phyloP scores from a whole-genome alignment of 345 rosid species.

The Rhizophora apiculata region DNA sequence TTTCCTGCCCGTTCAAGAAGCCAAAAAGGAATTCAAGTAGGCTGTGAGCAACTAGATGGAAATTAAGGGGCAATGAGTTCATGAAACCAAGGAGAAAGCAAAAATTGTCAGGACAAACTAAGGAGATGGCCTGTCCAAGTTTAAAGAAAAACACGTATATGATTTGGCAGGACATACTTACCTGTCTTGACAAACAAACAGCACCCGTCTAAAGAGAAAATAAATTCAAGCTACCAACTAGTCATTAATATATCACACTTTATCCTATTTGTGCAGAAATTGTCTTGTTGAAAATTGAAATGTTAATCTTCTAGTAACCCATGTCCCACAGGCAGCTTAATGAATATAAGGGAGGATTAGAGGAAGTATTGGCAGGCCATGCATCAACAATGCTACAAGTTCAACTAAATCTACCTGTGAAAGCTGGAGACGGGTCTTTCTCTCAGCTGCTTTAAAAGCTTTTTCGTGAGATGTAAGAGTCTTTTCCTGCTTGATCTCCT shows the following conservation, averaged over 20 bases:
- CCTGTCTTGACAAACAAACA: no score
- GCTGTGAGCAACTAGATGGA: no score
- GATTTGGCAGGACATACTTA: no score
- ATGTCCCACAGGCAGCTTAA: background rate
- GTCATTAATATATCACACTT: constrained; percentile 1
- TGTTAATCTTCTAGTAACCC: background rate
- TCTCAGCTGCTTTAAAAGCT: constrained; percentile 97
- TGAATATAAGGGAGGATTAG: background rate
- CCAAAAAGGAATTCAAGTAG: no score
- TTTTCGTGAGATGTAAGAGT: constrained; percentile 89
- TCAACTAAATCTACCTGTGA: constrained; percentile 57
- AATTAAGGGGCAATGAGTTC: no score
- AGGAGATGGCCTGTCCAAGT: no score
- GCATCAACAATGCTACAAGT: constrained; percentile 1
- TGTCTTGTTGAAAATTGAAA: background rate
- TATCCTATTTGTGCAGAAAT: background rate
- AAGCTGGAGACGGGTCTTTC: constrained; percentile 86
- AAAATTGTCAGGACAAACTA: no score
- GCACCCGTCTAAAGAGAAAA: background rate
- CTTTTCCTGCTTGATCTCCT: constrained; percentile 91
- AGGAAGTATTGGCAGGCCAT: constrained; percentile 1
- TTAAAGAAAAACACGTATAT: no score
- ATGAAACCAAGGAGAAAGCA: no score
- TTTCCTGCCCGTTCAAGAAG: constrained; percentile 50
- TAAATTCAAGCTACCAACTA: background rate